Base-by-base conservation (phyloP, 805 yeast species). In the Starmerella stellata region DNA sequence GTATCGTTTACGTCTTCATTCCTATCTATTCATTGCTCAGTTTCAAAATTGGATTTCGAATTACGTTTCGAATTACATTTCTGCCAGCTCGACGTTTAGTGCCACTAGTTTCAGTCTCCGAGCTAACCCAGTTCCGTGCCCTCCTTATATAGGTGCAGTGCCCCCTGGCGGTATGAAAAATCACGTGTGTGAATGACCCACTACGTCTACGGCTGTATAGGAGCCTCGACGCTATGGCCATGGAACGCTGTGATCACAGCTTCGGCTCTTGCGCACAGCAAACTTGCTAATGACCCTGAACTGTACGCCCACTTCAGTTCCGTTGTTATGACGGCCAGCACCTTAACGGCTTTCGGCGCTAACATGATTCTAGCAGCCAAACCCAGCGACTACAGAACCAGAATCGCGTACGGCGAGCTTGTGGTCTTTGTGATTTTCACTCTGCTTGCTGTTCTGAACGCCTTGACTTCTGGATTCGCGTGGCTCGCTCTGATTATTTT, bases 171-270 rank as follows among this genome's bases (percentile, higher is more conserved):
- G 25, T 11, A 11, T 11, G 19, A 5, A 13, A 5, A 5, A 13
- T 29, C 32, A 29, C 32, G 32, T 29, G 32, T 13, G 7, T 8
- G 7, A 8, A 29, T 32, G 40, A 39, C 48, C 41, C 39, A 38
- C 19, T 5, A 23, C 16, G 33, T 42, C 34, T 82, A 77, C 51
- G 58, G 73, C 19, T 48, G 70, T 11, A 66, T 79, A 5, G 95
- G 95, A 0, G 65, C 81, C 13, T 77, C 93, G 1, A 63, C 78
- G 17, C 64, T 87, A 17, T 87, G 96, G 95, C 96, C 96, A 0
- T 87, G 96, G 95, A 90, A 87, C 62, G 74, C 90, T 48, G 76
- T 85, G 45, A 59, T 90, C 8, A 73, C 92, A 1, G 94, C 95
- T 0, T 70, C 93, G 0, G 77, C 78, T 7, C 83, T 81, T 57